Percentiles rank a stretch among this genome's conserved stretches.
These are phyloP conservation scores for Yamadazyma friedrichii DNA, from an alignment of 1,139 yeast genomes.

Conservation along the genomic window DNA sequence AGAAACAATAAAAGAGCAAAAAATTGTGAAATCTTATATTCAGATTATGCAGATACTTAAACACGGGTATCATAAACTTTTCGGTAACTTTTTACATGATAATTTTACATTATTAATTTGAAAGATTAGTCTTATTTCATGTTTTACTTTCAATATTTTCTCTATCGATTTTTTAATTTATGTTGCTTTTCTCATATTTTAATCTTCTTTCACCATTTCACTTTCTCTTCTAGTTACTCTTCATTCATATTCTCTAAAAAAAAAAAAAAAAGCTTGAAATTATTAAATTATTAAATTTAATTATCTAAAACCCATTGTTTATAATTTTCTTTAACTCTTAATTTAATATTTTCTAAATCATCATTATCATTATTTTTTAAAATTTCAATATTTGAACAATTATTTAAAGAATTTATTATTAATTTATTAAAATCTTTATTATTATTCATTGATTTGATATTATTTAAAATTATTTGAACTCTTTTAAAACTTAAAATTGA, in stretches of 20 bases:
- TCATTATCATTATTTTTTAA: constrained; percentile 22
- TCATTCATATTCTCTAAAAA: background rate
- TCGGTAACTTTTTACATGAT: constrained; percentile 2
- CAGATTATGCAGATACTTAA: no score
- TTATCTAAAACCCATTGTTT: constrained; percentile 42
- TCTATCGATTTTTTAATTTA: background rate
- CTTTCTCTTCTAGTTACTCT: no score
- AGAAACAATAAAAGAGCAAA: background rate
- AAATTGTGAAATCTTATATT: background rate
- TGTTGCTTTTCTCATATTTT: background rate
- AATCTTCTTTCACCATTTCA: background rate
- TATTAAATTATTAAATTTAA: background rate
- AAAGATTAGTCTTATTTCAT: no score
- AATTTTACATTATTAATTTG: background rate
- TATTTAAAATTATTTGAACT: constrained; percentile 54
- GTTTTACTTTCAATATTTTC: no score
- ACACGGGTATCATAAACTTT: no score
- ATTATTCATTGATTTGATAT: constrained; percentile 35
- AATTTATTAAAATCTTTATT: constrained; percentile 24
- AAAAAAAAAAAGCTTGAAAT: background rate
- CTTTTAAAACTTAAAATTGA: constrained; percentile 73
- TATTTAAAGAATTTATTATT: constrained; percentile 32
- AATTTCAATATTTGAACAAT: constrained; percentile 41
- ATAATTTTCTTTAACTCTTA: constrained; percentile 42
- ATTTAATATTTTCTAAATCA: constrained; percentile 29